Evolutionary conservation across 164 flowering plant species (phyloP), one percentile per base, ranked within the genome.

Genomic region (Chimonanthus praecox): DNA sequence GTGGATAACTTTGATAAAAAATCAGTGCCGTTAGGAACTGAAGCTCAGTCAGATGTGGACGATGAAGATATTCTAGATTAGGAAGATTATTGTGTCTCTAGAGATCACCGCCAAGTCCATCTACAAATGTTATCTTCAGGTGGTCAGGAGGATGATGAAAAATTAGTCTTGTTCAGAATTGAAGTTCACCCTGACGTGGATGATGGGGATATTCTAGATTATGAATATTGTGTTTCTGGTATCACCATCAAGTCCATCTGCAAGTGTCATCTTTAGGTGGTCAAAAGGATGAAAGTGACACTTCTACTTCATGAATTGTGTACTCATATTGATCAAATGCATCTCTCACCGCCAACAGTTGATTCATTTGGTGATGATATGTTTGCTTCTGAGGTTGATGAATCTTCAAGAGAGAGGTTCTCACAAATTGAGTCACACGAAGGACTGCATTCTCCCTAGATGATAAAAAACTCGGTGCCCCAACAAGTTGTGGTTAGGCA

Each of bases 41-140:
- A 73, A 58, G 75, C 70, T 78, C 71, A 54, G 75, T 15, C 68
- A 68, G 67, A 47, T 54, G 72, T 43, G 5, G 58, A 15, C 63
- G 90, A 88, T 78, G 87, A 84, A 75, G 85, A 86, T 58, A 87
- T 89, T 89, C 20, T 70, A n/a, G 84, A 87, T 71, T 61, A 44
- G 73, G 80, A 79, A 72, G 70, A 77, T 70, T 54, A 62, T 48
- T 51, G 80, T 69, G 77, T 79, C 69, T 54, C 60, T 54, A 80
- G 67, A 74, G 72, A 73, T 62, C 62, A 5, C 70, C 21, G 45
- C 10, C 75, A 47, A 64, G 70, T 75, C 45, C 77, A 67, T 49
- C 75, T 71, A 76, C 74, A 70, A 49, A 50, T 50, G 21, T 49
- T 75, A 77, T 71, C 78, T 13, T 13, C 64, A 74, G 64, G 74